A percentile compares a stretch with the other conserved stretches of the same genome.
phyloP scores from a whole-genome alignment of 805 yeast species.

The Yarrowia divulgata region DNA sequence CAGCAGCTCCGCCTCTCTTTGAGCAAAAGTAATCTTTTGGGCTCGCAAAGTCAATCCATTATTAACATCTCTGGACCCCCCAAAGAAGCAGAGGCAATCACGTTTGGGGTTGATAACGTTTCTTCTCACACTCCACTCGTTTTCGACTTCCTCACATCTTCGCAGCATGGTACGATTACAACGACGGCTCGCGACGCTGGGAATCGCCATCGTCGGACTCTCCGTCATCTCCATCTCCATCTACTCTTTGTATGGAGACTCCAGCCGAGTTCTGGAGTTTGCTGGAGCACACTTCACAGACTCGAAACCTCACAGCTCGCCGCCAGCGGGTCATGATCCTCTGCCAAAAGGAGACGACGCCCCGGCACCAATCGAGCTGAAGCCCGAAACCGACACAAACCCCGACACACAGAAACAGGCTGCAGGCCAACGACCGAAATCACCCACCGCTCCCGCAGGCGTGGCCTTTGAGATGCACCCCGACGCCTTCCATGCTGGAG shows the following conservation, averaged over 20 bases:
- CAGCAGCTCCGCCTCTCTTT: conserved; percentile 19
- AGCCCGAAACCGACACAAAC: background rate
- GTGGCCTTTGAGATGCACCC: conserved; percentile 29
- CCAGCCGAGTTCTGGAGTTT: conserved; percentile 12
- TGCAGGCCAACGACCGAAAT: conserved; percentile 9
- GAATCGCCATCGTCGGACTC: conserved; percentile 16
- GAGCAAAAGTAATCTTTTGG: background rate
- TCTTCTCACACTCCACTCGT: background rate
- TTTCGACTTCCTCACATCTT: background rate
- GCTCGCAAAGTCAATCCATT: conserved; percentile 15
- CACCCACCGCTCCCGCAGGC: conserved; percentile 15
- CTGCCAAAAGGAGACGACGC: background rate
- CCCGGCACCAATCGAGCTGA: background rate
- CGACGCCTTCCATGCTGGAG: conserved; percentile 22
- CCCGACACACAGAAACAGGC: background rate
- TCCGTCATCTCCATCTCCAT: conserved; percentile 22
- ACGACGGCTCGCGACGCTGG: conserved; percentile 22
- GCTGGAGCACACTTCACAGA: background rate
- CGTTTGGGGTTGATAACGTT: conserved; percentile 23
- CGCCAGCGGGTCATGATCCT: background rate
- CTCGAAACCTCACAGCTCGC: background rate
- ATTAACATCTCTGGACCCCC: conserved; percentile 2
- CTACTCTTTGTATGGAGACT: conserved; percentile 22
- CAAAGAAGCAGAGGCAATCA: conserved; percentile 13
- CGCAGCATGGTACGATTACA: conserved; percentile 26